Conservation (phyloP, 805 yeast species). For the Cyberlindnera nakhonratchasimensis region DNA sequence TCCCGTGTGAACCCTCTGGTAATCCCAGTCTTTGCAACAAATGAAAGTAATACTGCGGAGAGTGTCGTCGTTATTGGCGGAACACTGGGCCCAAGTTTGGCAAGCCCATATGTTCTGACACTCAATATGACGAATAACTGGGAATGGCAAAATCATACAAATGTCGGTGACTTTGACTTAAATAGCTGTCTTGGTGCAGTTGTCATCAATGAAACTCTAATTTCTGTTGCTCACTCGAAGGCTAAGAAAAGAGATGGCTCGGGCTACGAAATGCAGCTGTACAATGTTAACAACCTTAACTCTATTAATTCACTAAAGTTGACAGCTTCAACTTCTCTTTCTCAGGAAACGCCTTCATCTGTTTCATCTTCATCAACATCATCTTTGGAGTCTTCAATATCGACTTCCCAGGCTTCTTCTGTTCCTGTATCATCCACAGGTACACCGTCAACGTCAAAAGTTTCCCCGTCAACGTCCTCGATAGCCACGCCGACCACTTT, state of each 20-base stretch:
- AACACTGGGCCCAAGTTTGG: conserved; percentile 44
- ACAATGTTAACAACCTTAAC: conserved; percentile 37
- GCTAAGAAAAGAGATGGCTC: conserved; percentile 22
- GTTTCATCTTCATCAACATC: not conserved
- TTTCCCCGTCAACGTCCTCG: not conserved
- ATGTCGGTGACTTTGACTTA: conserved; percentile 27
- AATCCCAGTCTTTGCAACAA: conserved; percentile 46
- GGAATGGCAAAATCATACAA: conserved; percentile 26
- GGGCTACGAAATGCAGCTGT: conserved; percentile 38
- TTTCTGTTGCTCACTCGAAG: conserved; percentile 36
- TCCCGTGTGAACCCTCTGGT: conserved; percentile 52
- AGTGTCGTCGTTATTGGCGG: conserved; percentile 63
- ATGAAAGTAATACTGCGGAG: conserved; percentile 19
- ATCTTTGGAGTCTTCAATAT: not conserved
- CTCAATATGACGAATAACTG: conserved; percentile 24
- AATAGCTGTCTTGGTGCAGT: conserved; percentile 44
- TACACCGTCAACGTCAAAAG: not conserved
- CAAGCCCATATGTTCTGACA: conserved; percentile 21
- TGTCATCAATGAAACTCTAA: conserved; percentile 46
- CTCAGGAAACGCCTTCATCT: not conserved
- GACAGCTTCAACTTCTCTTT: not conserved
- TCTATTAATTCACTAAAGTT: conserved; percentile 21
- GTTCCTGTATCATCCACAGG: not conserved
- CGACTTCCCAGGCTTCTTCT: not conserved
- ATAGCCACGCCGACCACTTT: not conserved